Evolutionary conservation across 2,329 filamentous ascomycete genomes (phyloP).

Genomic region (Alternaria metachromatica): DNA sequence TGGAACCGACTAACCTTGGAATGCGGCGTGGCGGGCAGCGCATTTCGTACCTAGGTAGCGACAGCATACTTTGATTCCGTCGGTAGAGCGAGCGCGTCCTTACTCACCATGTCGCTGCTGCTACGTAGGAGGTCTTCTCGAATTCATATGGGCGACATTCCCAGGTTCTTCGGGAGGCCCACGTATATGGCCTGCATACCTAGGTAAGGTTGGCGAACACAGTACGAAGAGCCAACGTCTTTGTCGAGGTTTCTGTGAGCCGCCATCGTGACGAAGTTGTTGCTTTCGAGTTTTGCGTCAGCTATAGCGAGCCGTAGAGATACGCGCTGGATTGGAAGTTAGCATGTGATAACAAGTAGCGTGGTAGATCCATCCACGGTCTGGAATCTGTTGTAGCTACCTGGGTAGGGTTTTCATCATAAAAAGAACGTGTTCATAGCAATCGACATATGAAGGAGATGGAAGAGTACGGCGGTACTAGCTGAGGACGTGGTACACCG

Average conservation of each 20-base stretch:
- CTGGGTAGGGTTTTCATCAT: background rate
- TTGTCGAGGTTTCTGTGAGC: background rate
- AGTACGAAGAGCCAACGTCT: background rate
- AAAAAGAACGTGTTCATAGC: background rate
- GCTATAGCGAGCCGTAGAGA: background rate
- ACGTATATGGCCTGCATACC: background rate
- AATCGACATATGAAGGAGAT: background rate
- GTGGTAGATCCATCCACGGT: background rate
- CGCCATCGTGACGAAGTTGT: background rate
- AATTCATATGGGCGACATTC: background rate
- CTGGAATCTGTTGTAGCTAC: background rate
- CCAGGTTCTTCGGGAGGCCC: background rate
- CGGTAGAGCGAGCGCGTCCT: background rate
- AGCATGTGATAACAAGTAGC: background rate
- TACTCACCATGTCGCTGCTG: background rate
- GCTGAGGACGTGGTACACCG: background rate
- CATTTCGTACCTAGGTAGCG: background rate
- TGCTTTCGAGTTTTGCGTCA: background rate
- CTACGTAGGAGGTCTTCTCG: background rate
- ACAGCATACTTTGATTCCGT: background rate
- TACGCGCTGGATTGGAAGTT: background rate
- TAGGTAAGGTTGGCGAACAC: background rate
- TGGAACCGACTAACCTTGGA: background rate
- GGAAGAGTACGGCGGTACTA: background rate
- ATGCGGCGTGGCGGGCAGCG: background rate